Conservation (phyloP, 495 filamentous ascomycete species). For the Penicillium waksmanii region DNA sequence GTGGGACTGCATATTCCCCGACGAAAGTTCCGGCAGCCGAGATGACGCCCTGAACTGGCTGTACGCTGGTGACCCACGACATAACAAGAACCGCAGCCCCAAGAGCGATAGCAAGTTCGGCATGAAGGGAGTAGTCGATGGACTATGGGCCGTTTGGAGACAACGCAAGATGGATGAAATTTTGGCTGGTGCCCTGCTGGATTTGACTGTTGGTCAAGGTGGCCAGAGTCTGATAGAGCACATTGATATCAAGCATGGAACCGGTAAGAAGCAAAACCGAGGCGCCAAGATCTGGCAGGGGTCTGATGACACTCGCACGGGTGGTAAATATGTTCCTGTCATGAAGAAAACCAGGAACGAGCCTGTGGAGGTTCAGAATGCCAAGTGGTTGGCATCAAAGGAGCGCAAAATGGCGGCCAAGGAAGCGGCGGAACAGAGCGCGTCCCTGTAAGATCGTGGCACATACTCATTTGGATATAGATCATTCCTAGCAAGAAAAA, state of each 20-base stretch:
- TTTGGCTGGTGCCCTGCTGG: slow-evolving; percentile 68
- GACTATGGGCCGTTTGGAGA: slow-evolving; percentile 81
- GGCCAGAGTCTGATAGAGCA: slow-evolving; percentile 30
- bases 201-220: slow-evolving; percentile 60
- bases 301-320: slow-evolving; percentile 57
- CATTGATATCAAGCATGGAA: slow-evolving; percentile 28
- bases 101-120: slow-evolving; percentile 62
- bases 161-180: slow-evolving; percentile 87
- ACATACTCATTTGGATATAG: slow-evolving; percentile 22
- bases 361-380: slow-evolving; percentile 71
- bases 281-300: slow-evolving; percentile 74
- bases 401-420: slow-evolving; percentile 49
- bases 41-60: slow-evolving; percentile 78
- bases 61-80: slow-evolving; percentile 63
- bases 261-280: slow-evolving; percentile 30
- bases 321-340: slow-evolving; percentile 73
- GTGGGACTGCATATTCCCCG: slow-evolving; percentile 92
- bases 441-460: slow-evolving; percentile 10
- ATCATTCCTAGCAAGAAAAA: not conserved
- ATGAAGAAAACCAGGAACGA: slow-evolving; percentile 66
- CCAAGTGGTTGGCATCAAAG: slow-evolving; percentile 73
- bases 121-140: slow-evolving; percentile 66
- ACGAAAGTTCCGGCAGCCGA: slow-evolving; percentile 47
- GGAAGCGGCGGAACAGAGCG: slow-evolving; percentile 21
- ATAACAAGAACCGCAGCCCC: slow-evolving; percentile 32